These are phyloP conservation scores for Gnomoniopsis smithogilvyi DNA, from an alignment of 2,329 filamentous ascomycete species.

Conservation along the genomic window DNA sequence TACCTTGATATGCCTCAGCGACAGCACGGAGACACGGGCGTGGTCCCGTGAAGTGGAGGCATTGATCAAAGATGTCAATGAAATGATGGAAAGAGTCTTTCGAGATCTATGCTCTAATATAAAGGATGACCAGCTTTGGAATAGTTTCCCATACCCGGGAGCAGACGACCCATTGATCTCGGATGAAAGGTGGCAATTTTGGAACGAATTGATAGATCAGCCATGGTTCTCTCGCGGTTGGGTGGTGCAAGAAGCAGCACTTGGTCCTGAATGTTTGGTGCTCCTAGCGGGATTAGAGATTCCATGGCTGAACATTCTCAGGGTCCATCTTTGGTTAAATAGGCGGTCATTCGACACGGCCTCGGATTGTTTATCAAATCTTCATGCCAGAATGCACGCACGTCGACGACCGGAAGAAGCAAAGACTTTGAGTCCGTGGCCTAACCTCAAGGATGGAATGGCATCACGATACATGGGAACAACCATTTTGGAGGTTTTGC, in stretches of 20 bases:
- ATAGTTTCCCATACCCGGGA: constrained; percentile 1
- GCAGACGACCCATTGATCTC: neutral
- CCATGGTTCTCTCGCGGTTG: neutral
- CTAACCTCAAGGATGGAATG: too few species aligned
- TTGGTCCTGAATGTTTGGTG: neutral
- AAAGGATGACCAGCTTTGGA: too few species aligned
- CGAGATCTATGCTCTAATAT: neutral
- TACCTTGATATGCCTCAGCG: too few species aligned
- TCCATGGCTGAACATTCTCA: neutral
- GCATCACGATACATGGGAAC: too few species aligned
- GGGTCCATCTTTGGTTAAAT: neutral
- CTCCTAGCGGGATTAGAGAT: constrained; percentile 3
- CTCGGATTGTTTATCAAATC: neutral
- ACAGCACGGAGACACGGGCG: too few species aligned
- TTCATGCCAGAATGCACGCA: neutral
- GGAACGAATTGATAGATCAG: neutral
- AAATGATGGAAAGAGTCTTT: neutral
- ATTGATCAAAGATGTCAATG: neutral
- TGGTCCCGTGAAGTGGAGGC: neutral
- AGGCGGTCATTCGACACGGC: rapidly evolving
- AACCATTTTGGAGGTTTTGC: neutral
- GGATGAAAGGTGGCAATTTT: neutral
- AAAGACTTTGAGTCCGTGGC: too few species aligned
- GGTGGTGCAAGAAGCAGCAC: constrained; percentile 10
- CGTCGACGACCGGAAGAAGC: neutral